Evolutionary conservation across 2,329 filamentous ascomycete genomes (phyloP).

Genomic region (Aspergillus quadricinctus): DNA sequence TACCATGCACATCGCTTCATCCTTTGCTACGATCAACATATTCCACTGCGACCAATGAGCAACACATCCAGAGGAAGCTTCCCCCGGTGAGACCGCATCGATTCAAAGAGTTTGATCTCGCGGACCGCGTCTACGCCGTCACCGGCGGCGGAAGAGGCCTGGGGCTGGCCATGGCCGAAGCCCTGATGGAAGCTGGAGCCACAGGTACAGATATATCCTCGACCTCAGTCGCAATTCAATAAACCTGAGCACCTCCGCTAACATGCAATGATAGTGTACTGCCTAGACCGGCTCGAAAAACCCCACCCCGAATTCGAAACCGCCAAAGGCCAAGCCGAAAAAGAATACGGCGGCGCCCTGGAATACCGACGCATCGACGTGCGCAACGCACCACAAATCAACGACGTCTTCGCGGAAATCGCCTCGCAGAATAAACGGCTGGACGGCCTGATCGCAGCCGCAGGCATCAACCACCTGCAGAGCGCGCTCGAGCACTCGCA

Average conservation of each 20-base stretch:
- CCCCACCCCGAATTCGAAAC: slow-evolving; percentile 42
- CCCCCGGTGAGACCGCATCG: slow-evolving; percentile 22
- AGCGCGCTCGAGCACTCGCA: slow-evolving; percentile 39
- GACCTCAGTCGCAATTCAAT: background rate
- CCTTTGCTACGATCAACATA: slow-evolving; percentile 12
- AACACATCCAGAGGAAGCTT: slow-evolving; percentile 32
- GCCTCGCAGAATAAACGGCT: slow-evolving; percentile 32
- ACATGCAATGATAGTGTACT: slow-evolving; percentile 37
- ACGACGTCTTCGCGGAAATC: slow-evolving; percentile 33
- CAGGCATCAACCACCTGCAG: slow-evolving; percentile 41
- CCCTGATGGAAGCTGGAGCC: slow-evolving; percentile 45
- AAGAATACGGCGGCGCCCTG: slow-evolving; percentile 37
- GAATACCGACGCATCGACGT: slow-evolving; percentile 48
- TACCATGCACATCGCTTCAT: slow-evolving; percentile 3
- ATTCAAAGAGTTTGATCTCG: slow-evolving; percentile 41
- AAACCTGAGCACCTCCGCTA: background rate
- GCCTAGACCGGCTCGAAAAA: slow-evolving; percentile 43
- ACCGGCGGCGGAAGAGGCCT: slow-evolving; percentile 44
- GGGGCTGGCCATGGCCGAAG: slow-evolving; percentile 44
- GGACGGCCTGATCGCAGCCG: slow-evolving; percentile 41
- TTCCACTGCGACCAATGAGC: slow-evolving; percentile 17
- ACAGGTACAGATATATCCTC: slow-evolving; percentile 42
- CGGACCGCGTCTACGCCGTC: slow-evolving; percentile 38
- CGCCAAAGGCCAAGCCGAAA: slow-evolving; percentile 34
- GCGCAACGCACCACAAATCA: slow-evolving; percentile 34